Base-by-base conservation (phyloP, 306 rosid species). In the Citrullus amarus region DNA sequence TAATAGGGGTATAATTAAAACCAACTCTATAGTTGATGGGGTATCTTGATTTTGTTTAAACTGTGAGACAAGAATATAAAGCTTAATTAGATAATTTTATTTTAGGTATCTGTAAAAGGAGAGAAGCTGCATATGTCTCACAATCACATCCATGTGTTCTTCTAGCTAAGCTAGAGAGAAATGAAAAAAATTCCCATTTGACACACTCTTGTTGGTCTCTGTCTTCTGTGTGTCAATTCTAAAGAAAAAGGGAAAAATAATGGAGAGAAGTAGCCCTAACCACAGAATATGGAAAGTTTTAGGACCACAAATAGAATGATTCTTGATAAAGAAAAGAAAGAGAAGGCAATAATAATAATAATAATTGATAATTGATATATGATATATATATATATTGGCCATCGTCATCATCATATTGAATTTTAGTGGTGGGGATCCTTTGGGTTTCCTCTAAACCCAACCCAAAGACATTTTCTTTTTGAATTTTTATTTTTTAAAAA, bases 241-340 rank as follows among this genome's bases (percentile, higher is more conserved):
- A 48, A 2, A 12, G 4, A 11, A 48, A 48, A 13, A 13, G 5
- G 54, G 54, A 48, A 48, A 0, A 48, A 48, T 48, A 48, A 48
- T 48, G 54, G 54, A 13, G 57, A 16, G n/a, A 53, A 16, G n/a
- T 6, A 53, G n/a, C 78, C 78, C 78, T 60, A 74, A 54, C 63
- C 63, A 32, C 44, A 54, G 32, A 74, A 74, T 32, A 53, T 74
- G 78, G 50, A 16, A 74, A 34, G 48, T 18, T 34, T 15, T 54
- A 66, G 78, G 78, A 74, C 78, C 78, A 74, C 78, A 51, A 32
- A 74, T 34, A 54, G 63, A 74, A 74, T 74, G 63, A 54, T 74
- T 74, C 63, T 51, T 12, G 3, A 68, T 9, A 68, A 38, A 41
- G 17, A 41, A 41, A 68, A 11, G 1, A n/a, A 58, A 22, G 4